Percentiles rank a stretch among this genome's conserved stretches.
These are phyloP conservation scores for Delonix regia DNA, from an alignment of 306 rosid species.

Conservation along the genomic window DNA sequence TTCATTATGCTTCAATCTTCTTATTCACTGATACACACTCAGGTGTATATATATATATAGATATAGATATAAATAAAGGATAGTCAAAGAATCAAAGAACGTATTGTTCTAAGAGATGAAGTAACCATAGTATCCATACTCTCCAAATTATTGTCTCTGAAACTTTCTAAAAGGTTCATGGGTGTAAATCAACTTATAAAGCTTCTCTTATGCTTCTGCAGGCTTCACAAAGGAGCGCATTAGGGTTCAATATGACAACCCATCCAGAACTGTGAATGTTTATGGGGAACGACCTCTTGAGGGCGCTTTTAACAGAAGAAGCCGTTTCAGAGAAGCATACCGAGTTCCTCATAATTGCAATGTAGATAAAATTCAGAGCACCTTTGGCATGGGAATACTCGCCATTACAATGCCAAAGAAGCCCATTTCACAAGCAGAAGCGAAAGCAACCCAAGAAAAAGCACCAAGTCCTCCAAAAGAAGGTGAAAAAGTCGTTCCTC, in stretches of 20 bases:
- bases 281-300: constrained; percentile 57
- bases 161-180: not conserved
- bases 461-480: constrained; percentile 16
- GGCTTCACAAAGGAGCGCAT: constrained; percentile 55
- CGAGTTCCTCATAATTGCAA: constrained; percentile 45
- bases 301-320: constrained; percentile 40
- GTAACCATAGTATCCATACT: too few species aligned
- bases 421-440: not conserved
- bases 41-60: too few species aligned
- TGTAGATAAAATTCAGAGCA: constrained; percentile 37
- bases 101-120: too few species aligned
- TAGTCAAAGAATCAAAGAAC: too few species aligned
- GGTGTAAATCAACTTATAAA: not conserved
- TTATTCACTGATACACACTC: too few species aligned
- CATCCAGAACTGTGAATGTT: constrained; percentile 24
- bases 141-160: not conserved
- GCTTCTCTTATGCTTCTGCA: not conserved
- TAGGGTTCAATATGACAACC: constrained; percentile 22
- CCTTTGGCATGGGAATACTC: constrained; percentile 44
- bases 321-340: constrained; percentile 43
- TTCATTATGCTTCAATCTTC: too few species aligned
- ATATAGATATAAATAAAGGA: too few species aligned
- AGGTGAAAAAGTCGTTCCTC: constrained; percentile 25
- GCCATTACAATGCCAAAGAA: constrained; percentile 58
- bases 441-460: constrained; percentile 31